Conservation (phyloP, 805 yeast genomes). For the Yarrowia phangngaensis region DNA sequence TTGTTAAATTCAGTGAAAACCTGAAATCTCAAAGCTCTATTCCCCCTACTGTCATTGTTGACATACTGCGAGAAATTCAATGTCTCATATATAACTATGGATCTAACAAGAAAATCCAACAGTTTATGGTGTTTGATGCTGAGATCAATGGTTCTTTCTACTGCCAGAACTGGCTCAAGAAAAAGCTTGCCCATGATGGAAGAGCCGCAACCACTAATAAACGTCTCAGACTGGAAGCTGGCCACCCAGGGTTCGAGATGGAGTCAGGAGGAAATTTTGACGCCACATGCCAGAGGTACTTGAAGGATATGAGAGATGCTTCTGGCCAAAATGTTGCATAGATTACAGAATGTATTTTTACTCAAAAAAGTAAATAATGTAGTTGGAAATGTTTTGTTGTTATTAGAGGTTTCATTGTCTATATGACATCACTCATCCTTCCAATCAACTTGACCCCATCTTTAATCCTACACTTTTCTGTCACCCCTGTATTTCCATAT, state of each 20-base stretch:
- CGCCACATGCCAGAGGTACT: slow-evolving; percentile 3
- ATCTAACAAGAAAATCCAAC: slow-evolving; percentile 17
- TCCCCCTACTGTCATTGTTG: slow-evolving; percentile 34
- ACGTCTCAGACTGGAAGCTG: slow-evolving; percentile 12
- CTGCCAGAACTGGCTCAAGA: slow-evolving; percentile 27
- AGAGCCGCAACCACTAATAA: slow-evolving; percentile 8
- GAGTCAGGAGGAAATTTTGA: slow-evolving; percentile 13
- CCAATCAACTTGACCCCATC: slow-evolving; percentile 64
- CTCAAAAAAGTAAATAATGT: background rate
- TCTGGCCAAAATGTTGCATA: slow-evolving; percentile 10
- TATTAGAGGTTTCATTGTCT: background rate
- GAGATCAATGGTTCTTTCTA: slow-evolving; percentile 34
- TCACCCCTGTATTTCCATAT: slow-evolving; percentile 51
- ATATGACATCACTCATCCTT: slow-evolving; percentile 55
- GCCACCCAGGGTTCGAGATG: slow-evolving; percentile 23
- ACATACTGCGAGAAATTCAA: slow-evolving; percentile 35
- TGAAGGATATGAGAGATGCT: slow-evolving; percentile 18
- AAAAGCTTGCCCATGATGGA: slow-evolving; percentile 30
- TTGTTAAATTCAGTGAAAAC: slow-evolving; percentile 30
- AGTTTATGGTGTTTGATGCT: slow-evolving; percentile 31
- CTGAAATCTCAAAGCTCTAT: slow-evolving; percentile 30
- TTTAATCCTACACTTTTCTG: slow-evolving; percentile 40
- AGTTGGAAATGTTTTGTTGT: slow-evolving; percentile 9
- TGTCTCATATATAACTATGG: slow-evolving; percentile 31
- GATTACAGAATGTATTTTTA: background rate